Percentiles rank a stretch among this genome's conserved stretches.
These are phyloP conservation scores for Fraxinus latifolia DNA, from an alignment of 305 asterid species.

Conservation along the genomic window DNA sequence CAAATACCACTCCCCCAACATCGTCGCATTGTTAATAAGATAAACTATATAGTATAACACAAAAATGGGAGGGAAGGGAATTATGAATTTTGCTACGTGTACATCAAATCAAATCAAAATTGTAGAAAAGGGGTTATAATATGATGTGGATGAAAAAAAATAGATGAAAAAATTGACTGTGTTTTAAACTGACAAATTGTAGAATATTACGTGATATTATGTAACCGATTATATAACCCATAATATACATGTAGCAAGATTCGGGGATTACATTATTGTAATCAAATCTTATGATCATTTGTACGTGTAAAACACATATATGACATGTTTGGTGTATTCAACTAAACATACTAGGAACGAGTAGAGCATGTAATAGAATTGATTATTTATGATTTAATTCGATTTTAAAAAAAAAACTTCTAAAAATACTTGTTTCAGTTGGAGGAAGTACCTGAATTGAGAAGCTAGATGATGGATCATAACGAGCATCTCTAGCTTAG, in stretches of 20 bases:
- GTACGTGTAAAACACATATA: background rate
- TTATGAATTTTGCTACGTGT: background rate
- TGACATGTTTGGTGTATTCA: background rate
- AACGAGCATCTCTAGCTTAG: constrained; percentile 79
- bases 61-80: background rate
- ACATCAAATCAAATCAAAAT: too few species aligned
- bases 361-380: background rate
- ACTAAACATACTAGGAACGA: background rate
- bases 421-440: background rate
- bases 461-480: constrained; percentile 69
- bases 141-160: too few species aligned
- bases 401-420: too few species aligned
- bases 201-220: too few species aligned
- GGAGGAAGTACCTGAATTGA: constrained; percentile 48
- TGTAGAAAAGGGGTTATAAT: background rate
- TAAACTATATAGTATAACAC: background rate
- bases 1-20: constrained; percentile 27
- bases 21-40: background rate
- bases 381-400: background rate
- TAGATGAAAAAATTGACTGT: too few species aligned
- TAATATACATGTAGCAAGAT: too few species aligned
- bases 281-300: background rate
- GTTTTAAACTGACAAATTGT: too few species aligned
- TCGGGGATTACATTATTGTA: background rate
- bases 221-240: too few species aligned